Base-by-base conservation (phyloP, 169 alveolate genomes). In the Plasmodium relictum region DNA sequence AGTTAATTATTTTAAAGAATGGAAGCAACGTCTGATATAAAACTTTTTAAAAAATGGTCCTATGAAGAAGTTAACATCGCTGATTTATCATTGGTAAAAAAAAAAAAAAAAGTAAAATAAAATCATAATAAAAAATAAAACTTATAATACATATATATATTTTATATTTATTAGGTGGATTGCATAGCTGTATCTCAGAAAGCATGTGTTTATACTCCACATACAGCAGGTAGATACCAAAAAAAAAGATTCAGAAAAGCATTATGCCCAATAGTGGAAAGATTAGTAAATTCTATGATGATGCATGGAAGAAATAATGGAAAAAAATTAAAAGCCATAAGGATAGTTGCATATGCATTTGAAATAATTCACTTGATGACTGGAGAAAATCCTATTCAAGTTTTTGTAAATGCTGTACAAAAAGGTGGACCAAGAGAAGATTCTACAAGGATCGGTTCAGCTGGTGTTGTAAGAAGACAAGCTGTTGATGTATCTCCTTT, bases 361-460 rank as follows among this genome's bases (percentile, higher is more conserved):
- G 99, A 98, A 91, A 98, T 99, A 93, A 97, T 99, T 92, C 98
- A 97, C 88, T 95, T 99, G 56, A 96, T 98, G 94, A 98, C 99
- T 41, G 99, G 98, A 94, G 96, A 94, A 94, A 99, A 99, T 98
- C 99, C 99, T 66, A 91, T 99, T 80, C 99, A 98, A 94, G 98
- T 98, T 72, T 94, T 98, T 87, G 97, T 98, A 62, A 98, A 97
- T 73, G 99, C 99, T 42, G 99, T 98, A 58, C 96, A 97, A 95
- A 97, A 98, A 88, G 99, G 99, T 56, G 99, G 99, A 18, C 99
- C 99, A 58, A 97, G 99, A 76, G 99, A 98, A 96, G 99, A 99
- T 94, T 97, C 99, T 56, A 97, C 99, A 70, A 97, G 99, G 95
- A 98, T 98, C 74, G 99, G 99, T 22, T 95, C 99, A 18, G 99